Evolutionary conservation across 2,329 filamentous ascomycete genomes (phyloP).

Genomic region (Xylaria sp.): DNA sequence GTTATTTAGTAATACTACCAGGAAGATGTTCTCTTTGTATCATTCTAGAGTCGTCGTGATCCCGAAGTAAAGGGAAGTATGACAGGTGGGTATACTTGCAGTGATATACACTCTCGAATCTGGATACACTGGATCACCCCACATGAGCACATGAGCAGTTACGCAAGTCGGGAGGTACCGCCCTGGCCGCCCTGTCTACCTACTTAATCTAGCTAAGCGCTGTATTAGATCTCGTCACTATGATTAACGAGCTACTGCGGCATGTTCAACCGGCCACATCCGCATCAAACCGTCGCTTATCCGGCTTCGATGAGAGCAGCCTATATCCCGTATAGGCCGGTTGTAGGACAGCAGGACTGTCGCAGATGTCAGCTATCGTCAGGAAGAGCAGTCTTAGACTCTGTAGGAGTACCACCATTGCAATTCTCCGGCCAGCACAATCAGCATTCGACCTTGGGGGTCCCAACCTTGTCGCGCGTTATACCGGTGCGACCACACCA

Average conservation of each 20-base stretch:
- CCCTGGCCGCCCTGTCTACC: background rate
- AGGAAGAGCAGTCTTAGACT: constrained; percentile 16
- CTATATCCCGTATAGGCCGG: constrained; percentile 1
- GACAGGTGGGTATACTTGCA: background rate
- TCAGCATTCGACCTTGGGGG: background rate
- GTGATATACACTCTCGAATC: background rate
- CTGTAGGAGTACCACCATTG: constrained; percentile 1
- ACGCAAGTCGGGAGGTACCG: too few relatives aligned
- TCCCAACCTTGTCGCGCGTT: constrained; percentile 9
- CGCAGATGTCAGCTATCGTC: constrained; percentile 19
- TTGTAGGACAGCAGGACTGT: background rate
- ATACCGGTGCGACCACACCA: constrained; percentile 2
- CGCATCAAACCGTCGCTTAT: constrained; percentile 25
- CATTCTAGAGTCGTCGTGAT: too few relatives aligned
- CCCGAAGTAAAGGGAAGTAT: too few relatives aligned
- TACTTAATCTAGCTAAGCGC: constrained; percentile 8
- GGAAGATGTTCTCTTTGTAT: background rate
- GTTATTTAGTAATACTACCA: background rate
- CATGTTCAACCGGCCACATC: constrained; percentile 17
- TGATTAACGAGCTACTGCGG: background rate
- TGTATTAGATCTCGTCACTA: background rate
- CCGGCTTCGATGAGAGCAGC: background rate
- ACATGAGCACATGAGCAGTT: too few relatives aligned
- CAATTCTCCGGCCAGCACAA: constrained; percentile 8
- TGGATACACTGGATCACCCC: too few relatives aligned